Conservation (phyloP, 2,329 filamentous ascomycete species). For the Nigrospora sphaerica region DNA sequence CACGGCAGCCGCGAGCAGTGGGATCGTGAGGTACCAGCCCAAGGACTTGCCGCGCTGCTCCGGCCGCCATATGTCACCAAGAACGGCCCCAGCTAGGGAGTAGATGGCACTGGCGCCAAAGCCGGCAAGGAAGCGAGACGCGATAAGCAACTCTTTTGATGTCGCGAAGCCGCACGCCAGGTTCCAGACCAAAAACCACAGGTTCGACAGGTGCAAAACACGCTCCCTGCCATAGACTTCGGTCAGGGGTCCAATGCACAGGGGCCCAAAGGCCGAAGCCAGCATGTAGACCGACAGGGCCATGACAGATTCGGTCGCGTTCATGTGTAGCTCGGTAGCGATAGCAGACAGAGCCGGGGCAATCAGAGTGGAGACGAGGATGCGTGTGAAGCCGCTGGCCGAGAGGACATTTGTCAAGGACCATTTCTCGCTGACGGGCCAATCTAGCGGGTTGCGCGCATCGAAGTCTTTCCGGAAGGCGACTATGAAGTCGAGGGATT, state of each 20-base stretch:
- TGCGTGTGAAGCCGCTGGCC: too few species aligned
- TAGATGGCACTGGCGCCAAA: conserved; percentile 47
- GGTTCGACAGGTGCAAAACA: conserved; percentile 41
- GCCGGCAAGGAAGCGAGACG: conserved; percentile 46
- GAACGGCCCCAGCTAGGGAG: conserved; percentile 11
- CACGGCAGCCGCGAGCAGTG: conserved; percentile 34
- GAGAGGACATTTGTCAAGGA: too few species aligned
- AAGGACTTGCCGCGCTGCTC: conserved; percentile 47
- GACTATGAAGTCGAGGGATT: not conserved
- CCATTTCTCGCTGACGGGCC: too few species aligned
- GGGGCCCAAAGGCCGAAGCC: conserved; percentile 39
- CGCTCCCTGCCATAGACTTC: conserved; percentile 44
- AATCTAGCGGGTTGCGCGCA: not conserved
- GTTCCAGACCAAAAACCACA: conserved; percentile 41
- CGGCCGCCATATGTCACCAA: conserved; percentile 35
- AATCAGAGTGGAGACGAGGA: too few species aligned
- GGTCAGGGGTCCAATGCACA: conserved; percentile 38
- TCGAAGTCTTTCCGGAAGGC: not conserved
- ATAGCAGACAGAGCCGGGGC: too few species aligned
- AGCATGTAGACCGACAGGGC: conserved; percentile 40
- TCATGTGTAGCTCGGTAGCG: too few species aligned
- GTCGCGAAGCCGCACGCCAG: conserved; percentile 47
- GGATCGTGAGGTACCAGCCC: conserved; percentile 27
- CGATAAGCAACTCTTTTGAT: conserved; percentile 41
- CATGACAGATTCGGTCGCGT: not conserved